A percentile compares a stretch with the other conserved stretches of the same genome.
Conservation (phyloP, 768 basidiomycete species). For the Hericium coralloides region DNA sequence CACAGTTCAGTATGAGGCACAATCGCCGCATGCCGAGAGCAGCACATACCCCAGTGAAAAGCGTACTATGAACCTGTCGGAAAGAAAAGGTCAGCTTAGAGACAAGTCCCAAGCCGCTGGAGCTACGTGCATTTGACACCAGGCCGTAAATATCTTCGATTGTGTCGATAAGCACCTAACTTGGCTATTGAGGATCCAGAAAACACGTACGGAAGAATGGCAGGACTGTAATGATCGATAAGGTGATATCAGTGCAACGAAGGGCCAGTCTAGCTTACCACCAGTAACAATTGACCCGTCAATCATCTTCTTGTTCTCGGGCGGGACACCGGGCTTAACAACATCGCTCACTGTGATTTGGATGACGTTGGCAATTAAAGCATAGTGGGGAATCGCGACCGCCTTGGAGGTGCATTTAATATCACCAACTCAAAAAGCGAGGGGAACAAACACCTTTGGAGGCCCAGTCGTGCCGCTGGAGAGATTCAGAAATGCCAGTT, state of each 20-base stretch:
- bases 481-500: conserved; percentile 60
- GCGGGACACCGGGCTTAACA: conserved; percentile 1
- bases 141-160: conserved; percentile 37
- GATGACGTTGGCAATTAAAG: conserved; percentile 47
- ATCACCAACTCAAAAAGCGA: neutral
- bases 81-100: neutral
- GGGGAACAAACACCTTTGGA: conserved; percentile 17
- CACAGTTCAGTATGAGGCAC: neutral
- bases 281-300: conserved; percentile 19
- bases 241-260: neutral
- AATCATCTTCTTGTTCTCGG: conserved; percentile 21
- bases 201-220: conserved; percentile 21
- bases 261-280: conserved; percentile 44
- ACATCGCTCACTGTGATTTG: conserved; percentile 15
- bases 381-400: conserved; percentile 54
- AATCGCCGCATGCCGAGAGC: neutral
- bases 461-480: conserved; percentile 71
- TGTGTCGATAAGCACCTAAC: neutral
- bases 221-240: conserved; percentile 12
- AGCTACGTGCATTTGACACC: conserved; percentile 18
- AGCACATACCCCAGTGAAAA: conserved; percentile 19
- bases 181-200: too few relatives aligned
- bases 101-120: neutral
- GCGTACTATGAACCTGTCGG: conserved; percentile 18
- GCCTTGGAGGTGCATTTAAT: conserved; percentile 31